A percentile compares a stretch with the other conserved stretches of the same genome.
Conservation (phyloP, 177 flowering plant genomes). For the Vitis hybrid region DNA sequence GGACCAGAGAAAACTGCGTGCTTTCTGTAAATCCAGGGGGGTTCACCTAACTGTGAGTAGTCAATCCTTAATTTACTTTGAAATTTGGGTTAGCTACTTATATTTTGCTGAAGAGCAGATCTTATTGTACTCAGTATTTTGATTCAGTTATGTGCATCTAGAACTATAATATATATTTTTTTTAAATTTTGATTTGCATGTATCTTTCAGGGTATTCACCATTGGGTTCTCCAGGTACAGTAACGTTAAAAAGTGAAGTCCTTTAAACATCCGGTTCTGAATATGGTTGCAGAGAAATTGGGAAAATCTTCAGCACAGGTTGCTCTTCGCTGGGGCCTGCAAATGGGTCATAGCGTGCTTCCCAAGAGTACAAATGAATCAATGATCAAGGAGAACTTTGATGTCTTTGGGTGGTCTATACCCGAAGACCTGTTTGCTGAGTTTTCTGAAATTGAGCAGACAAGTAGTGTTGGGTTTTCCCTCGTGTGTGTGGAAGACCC, state of each 20-base stretch:
- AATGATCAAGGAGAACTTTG: conserved; percentile 73
- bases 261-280: conserved; percentile 60
- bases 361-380: conserved; percentile 76
- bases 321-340: conserved; percentile 87
- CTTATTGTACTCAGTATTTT: too few relatives aligned
- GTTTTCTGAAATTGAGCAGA: conserved; percentile 71
- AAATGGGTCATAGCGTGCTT: conserved; percentile 87
- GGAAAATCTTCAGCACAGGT: conserved; percentile 85
- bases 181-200: too few relatives aligned
- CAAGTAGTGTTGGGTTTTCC: too few relatives aligned
- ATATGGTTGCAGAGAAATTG: conserved; percentile 59
- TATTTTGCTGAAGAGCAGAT: too few relatives aligned
- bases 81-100: too few relatives aligned
- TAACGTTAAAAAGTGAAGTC: conserved; percentile 55
- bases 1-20: too few relatives aligned
- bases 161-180: too few relatives aligned
- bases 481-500: too few relatives aligned
- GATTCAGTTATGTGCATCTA: too few relatives aligned
- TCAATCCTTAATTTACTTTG: too few relatives aligned
- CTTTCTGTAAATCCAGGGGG: too few relatives aligned
- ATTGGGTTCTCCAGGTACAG: conserved; percentile 73
- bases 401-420: conserved; percentile 77
- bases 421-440: conserved; percentile 64
- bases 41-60: too few relatives aligned
- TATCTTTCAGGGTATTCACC: conserved; percentile 72